These are phyloP conservation scores for Sicyos edulis DNA, from an alignment of 306 rosid genomes.

Conservation along the genomic window DNA sequence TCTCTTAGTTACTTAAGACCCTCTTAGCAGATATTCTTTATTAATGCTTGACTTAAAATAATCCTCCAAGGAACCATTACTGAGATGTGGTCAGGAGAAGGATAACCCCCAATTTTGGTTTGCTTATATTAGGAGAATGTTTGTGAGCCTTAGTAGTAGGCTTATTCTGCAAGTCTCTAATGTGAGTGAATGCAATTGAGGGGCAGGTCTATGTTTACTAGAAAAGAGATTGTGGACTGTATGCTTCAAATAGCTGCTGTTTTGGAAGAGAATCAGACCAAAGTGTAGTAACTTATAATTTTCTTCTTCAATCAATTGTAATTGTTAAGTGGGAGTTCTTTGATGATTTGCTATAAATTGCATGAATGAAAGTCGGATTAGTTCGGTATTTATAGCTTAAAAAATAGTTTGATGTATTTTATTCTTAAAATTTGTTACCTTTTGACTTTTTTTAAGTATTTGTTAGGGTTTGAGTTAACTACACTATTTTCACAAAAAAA, in stretches of 20 bases:
- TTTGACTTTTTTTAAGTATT: background rate
- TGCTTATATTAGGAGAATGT: background rate
- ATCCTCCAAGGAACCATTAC: background rate
- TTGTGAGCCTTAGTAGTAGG: background rate
- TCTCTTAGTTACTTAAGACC: no score
- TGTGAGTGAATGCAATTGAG: conserved; percentile 4
- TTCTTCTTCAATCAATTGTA: no score
- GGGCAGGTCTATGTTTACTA: conserved; percentile 2
- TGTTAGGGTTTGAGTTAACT: no score
- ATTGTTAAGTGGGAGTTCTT: no score
- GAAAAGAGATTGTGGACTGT: background rate
- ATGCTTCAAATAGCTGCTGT: background rate
- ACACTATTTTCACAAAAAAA: no score
- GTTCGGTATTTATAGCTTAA: no score
- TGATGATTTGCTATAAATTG: no score
- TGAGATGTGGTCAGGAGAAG: background rate
- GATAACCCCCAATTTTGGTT: background rate
- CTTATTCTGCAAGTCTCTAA: background rate
- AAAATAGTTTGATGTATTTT: no score
- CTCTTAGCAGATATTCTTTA: background rate
- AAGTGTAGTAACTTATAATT: no score
- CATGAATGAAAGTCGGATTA: no score
- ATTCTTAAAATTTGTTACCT: background rate
- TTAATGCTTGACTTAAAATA: background rate
- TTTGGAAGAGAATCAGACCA: background rate